These are phyloP conservation scores for Nematocida sp. DNA, from an alignment of 371 early-diverging fungal genomes.

Conservation along the genomic window DNA sequence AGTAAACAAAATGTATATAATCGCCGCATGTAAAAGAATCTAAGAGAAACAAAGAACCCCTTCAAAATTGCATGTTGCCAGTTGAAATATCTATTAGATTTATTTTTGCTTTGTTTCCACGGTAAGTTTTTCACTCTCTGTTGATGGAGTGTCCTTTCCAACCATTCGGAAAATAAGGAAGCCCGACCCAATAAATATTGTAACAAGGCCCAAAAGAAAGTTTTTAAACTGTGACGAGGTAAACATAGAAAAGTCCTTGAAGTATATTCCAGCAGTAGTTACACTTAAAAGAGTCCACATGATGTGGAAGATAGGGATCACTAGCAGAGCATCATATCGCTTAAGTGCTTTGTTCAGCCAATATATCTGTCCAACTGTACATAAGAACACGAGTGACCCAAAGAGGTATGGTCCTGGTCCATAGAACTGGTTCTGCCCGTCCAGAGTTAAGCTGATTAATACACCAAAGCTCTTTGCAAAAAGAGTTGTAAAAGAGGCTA, in stretches of 20 bases:
- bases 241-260: constrained; percentile 76
- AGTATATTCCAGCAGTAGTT: constrained; percentile 79
- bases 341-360: constrained; percentile 78
- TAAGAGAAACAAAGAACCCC: too few species aligned
- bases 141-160: constrained; percentile 49
- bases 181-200: constrained; percentile 77
- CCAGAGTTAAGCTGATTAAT: constrained; percentile 73
- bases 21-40: too few species aligned
- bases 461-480: constrained; percentile 79
- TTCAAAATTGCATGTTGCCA: too few species aligned
- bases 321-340: constrained; percentile 79
- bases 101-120: constrained; percentile 56
- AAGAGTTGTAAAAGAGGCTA: constrained; percentile 78
- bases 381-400: constrained; percentile 74
- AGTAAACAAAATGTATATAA: too few species aligned
- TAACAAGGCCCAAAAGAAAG: constrained; percentile 74
- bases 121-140: constrained; percentile 16
- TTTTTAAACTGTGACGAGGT: constrained; percentile 73
- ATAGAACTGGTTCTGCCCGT: constrained; percentile 76
- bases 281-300: constrained; percentile 77
- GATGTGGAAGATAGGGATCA: constrained; percentile 79
- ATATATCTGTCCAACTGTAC: constrained; percentile 77
- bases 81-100: too few species aligned
- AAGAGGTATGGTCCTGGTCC: constrained; percentile 75
- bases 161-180: constrained; percentile 67